Conservation (phyloP, 805 yeast genomes). For the Starmerella powellii region DNA sequence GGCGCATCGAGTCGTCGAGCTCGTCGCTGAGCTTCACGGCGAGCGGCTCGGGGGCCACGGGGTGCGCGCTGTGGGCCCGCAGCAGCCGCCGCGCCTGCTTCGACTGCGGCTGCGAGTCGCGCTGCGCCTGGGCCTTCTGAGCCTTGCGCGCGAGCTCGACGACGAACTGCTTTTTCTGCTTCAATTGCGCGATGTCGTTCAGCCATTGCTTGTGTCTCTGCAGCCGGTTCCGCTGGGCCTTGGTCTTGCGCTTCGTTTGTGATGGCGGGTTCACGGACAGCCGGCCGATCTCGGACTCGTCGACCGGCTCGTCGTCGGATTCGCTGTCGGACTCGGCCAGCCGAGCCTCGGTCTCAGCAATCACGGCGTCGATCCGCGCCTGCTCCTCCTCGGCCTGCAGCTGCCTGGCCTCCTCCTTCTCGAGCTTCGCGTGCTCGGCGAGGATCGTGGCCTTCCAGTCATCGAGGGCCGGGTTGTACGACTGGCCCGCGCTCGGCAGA, state of each 20-base stretch:
- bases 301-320: conserved; percentile 27
- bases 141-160: conserved; percentile 6
- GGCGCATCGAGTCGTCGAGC: conserved; percentile 70
- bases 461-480: conserved; percentile 79
- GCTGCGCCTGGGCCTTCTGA: conserved; percentile 4
- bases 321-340: conserved; percentile 50
- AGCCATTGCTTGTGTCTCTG: conserved; percentile 53
- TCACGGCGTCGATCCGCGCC: conserved; percentile 48
- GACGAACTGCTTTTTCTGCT: conserved; percentile 17
- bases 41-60: conserved; percentile 37
- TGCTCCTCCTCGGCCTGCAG: conserved; percentile 49
- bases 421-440: conserved; percentile 54
- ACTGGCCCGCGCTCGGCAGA: conserved; percentile 73
- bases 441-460: conserved; percentile 68
- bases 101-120: conserved; percentile 20
- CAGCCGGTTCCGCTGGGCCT: conserved; percentile 58
- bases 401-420: conserved; percentile 53
- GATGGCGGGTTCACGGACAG: conserved; percentile 67
- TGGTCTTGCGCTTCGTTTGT: conserved; percentile 57
- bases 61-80: conserved; percentile 34
- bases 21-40: conserved; percentile 85
- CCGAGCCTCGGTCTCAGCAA: conserved; percentile 17
- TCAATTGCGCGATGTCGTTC: conserved; percentile 36
- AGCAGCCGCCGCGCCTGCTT: conserved; percentile 27
- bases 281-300: conserved; percentile 24